Evolutionary conservation across 2,329 filamentous ascomycete species (phyloP).

Genomic region (Penicillium olsonii): DNA sequence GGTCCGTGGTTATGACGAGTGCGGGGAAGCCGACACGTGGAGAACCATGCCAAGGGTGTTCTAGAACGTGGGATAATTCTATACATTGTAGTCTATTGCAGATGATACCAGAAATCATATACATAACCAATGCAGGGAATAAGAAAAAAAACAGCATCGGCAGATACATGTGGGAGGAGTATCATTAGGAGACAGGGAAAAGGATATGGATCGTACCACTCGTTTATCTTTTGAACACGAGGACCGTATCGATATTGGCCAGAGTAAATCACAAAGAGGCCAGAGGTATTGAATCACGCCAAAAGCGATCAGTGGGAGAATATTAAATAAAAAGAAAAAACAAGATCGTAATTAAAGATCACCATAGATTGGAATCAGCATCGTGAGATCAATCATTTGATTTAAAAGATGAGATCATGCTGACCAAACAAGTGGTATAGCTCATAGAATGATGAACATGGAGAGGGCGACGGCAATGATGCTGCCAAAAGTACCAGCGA

Average conservation of each 20-base stretch:
- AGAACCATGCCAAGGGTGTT: too few relatives aligned
- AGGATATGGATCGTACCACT: background rate
- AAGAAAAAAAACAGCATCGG: background rate
- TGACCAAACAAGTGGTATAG: conserved; percentile 1
- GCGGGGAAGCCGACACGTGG: conserved; percentile 9
- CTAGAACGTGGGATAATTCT: background rate
- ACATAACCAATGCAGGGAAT: background rate
- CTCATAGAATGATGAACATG: conserved; percentile 12
- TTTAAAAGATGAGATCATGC: conserved; percentile 6
- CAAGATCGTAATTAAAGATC: conserved; percentile 4
- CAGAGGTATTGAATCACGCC: conserved; percentile 11
- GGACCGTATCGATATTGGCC: conserved; percentile 1
- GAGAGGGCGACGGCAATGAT: conserved; percentile 14
- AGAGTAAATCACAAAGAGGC: conserved; percentile 9
- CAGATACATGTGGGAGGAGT: background rate
- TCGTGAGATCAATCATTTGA: conserved; percentile 8
- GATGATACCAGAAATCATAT: background rate
- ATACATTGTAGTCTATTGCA: background rate
- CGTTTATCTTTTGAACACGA: background rate
- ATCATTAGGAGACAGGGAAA: conserved; percentile 2
- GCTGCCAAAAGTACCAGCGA: conserved; percentile 7
- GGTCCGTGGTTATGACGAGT: conserved; percentile 10
- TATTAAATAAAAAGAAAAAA: conserved; percentile 4
- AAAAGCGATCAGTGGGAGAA: background rate
- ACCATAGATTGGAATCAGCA: background rate